Percentiles rank a stretch among this genome's conserved stretches.
phyloP scores from a whole-genome alignment of 139 green algal genomes.

The Astrephomene gubernaculifera region DNA sequence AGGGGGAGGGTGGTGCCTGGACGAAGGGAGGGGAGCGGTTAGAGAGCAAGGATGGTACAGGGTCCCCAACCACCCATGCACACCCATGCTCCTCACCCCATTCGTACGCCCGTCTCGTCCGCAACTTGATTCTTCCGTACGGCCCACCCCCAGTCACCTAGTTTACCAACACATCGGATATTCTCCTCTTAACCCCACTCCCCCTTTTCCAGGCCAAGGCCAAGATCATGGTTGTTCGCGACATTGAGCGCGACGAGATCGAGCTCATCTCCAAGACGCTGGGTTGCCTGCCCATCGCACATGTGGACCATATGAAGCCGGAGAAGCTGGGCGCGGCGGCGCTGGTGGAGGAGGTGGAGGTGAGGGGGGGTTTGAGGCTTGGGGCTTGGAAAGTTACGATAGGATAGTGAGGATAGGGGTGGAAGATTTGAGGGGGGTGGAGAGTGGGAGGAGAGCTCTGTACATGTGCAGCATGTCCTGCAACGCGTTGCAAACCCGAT shows the following conservation, averaged over 20 bases:
- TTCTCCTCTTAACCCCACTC: not conserved
- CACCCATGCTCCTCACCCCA: too few species aligned
- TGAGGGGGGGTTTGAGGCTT: not conserved
- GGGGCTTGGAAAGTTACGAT: not conserved
- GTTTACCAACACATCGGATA: too few species aligned
- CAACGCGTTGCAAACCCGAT: too few species aligned
- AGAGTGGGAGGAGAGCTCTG: not conserved
- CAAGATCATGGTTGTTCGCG: slow-evolving; percentile 99
- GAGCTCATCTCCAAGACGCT: slow-evolving; percentile 97
- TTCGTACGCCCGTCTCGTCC: too few species aligned
- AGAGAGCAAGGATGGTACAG: too few species aligned
- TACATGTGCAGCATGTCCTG: too few species aligned
- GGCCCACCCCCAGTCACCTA: too few species aligned
- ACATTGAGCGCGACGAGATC: slow-evolving; percentile 99
- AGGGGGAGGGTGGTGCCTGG: too few species aligned
- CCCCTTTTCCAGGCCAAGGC: slow-evolving; percentile 84
- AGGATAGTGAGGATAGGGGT: not conserved
- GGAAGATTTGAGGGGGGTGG: not conserved
- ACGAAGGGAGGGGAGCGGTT: too few species aligned
- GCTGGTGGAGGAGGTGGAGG: slow-evolving; percentile 84
- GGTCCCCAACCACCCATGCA: too few species aligned
- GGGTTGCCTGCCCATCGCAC: slow-evolving; percentile 93
- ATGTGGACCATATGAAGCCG: slow-evolving; percentile 95
- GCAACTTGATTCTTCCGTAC: too few species aligned
- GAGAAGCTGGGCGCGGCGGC: slow-evolving; percentile 96